Evolutionary conservation across 1,284 basidiomycete genomes (phyloP).

Genomic region (Irpex lacteus): DNA sequence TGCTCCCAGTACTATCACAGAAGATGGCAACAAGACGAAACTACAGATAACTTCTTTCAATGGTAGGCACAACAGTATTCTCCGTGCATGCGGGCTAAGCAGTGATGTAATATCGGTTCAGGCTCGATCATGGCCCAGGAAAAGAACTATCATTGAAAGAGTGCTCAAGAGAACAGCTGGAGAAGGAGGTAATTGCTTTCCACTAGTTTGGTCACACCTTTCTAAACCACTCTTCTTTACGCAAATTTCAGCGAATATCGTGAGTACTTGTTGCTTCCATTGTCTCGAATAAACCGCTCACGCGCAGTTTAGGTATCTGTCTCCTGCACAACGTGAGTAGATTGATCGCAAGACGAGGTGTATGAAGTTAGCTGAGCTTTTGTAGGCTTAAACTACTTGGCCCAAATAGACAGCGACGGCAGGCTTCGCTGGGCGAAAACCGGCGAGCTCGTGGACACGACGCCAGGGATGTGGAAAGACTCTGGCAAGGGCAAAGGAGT

Average conservation of each 20-base stretch:
- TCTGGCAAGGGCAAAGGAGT: constrained; percentile 57
- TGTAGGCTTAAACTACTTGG: constrained; percentile 65
- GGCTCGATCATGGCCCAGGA: constrained; percentile 72
- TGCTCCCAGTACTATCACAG: constrained; percentile 55
- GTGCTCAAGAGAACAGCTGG: constrained; percentile 66
- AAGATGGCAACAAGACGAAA: constrained; percentile 62
- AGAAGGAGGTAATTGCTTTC: constrained; percentile 49
- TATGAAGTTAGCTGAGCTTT: background rate
- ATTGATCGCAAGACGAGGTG: background rate
- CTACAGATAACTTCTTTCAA: constrained; percentile 69
- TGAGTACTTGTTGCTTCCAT: background rate
- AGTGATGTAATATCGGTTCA: constrained; percentile 25
- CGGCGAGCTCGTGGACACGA: constrained; percentile 60
- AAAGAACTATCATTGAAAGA: constrained; percentile 62
- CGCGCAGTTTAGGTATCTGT: constrained; percentile 8
- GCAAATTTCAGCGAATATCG: constrained; percentile 8
- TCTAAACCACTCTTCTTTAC: background rate
- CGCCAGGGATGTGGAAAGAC: constrained; percentile 63
- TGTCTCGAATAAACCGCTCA: background rate
- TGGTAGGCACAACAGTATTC: constrained; percentile 38
- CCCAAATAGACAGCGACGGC: constrained; percentile 61
- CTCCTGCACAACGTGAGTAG: constrained; percentile 45
- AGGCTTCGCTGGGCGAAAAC: constrained; percentile 71
- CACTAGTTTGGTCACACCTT: background rate
- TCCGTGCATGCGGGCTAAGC: background rate